Evolutionary conservation across 208 protist genomes (phyloP).

Genomic region (Blastocrithidia nonstop): DNA sequence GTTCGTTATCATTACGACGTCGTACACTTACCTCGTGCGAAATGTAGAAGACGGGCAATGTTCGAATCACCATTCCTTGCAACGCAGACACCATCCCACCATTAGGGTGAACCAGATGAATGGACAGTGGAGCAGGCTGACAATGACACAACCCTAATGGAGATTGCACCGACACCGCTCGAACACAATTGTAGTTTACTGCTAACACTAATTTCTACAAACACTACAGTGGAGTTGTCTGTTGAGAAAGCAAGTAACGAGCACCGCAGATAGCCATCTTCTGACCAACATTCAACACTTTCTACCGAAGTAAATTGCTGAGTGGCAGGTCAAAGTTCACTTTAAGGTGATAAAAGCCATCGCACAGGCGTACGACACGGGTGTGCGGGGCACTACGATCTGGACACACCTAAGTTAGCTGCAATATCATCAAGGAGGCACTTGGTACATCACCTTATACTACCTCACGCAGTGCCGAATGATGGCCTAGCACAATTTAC

Average conservation of each 20-base stretch:
- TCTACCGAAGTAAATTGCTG: constrained; percentile 41
- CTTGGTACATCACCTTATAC: constrained; percentile 46
- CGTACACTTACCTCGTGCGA: no score
- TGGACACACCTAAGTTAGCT: constrained; percentile 19
- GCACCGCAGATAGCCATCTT: constrained; percentile 56
- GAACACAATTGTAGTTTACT: constrained; percentile 72
- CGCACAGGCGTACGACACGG: constrained; percentile 32
- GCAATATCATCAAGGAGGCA: constrained; percentile 34
- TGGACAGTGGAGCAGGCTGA: constrained; percentile 26
- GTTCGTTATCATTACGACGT: no score
- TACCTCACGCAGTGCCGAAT: constrained; percentile 47
- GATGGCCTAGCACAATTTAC: constrained; percentile 48
- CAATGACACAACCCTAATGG: constrained; percentile 31
- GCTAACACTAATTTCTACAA: constrained; percentile 20
- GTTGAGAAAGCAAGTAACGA: constrained; percentile 16
- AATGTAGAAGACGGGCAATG: constrained; percentile 56
- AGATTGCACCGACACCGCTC: constrained; percentile 16
- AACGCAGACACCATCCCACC: constrained; percentile 65
- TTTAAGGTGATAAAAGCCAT: constrained; percentile 60
- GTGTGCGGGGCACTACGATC: constrained; percentile 41
- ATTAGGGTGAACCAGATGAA: constrained; percentile 27
- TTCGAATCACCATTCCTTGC: constrained; percentile 39
- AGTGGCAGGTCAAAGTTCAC: constrained; percentile 57
- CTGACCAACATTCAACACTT: constrained; percentile 26
- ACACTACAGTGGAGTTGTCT: constrained; percentile 42